phyloP scores from a whole-genome alignment of 805 yeast genomes.

The Spathaspora girioi region DNA sequence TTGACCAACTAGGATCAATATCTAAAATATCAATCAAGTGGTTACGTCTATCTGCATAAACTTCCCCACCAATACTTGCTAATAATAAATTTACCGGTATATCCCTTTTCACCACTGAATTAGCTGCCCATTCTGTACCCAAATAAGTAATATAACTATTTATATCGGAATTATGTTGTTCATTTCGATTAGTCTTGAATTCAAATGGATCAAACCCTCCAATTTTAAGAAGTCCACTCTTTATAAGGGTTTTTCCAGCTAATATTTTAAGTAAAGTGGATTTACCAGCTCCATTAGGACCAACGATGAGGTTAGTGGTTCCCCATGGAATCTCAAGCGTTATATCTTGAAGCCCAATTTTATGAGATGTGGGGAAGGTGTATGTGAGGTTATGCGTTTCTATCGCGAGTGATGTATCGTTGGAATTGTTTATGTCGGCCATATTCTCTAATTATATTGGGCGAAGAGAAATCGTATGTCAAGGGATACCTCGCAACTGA shows the following conservation, averaged over 20 bases:
- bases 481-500: neutral
- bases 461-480: neutral
- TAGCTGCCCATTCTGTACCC: conserved; percentile 98
- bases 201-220: conserved; percentile 86
- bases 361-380: conserved; percentile 54
- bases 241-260: conserved; percentile 88
- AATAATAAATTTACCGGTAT: conserved; percentile 80
- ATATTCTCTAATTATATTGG: neutral
- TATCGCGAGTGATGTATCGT: conserved; percentile 41
- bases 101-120: conserved; percentile 85
- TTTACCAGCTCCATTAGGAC: conserved; percentile 98
- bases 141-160: conserved; percentile 65
- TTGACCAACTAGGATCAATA: conserved; percentile 84
- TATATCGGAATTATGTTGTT: conserved; percentile 39
- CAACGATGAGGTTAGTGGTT: conserved; percentile 74
- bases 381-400: conserved; percentile 64
- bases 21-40: conserved; percentile 73
- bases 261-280: conserved; percentile 79
- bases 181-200: conserved; percentile 49
- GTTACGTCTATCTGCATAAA: conserved; percentile 71
- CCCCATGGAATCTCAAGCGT: conserved; percentile 61
- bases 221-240: conserved; percentile 64
- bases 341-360: conserved; percentile 67
- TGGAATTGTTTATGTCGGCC: conserved; percentile 1
- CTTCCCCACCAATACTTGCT: conserved; percentile 70